Evolutionary conservation across 2,329 filamentous ascomycete genomes (phyloP).

Genomic region (Cordyceps cateniannulata): DNA sequence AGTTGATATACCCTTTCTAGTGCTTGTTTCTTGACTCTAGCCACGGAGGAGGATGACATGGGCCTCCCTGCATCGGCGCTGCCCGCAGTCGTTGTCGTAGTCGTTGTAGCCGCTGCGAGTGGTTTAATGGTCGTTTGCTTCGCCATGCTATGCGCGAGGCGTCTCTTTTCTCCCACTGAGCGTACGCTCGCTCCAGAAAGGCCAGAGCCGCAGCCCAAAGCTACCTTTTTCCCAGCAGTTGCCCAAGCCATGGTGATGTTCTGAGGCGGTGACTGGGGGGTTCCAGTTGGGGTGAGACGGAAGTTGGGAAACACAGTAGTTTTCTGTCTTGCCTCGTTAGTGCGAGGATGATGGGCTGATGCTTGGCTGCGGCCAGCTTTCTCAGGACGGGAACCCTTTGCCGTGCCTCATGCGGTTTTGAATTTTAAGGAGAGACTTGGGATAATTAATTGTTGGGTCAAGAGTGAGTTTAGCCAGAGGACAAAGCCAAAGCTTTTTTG

Average conservation of each 20-base stretch:
- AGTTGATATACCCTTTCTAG: conserved; percentile 25
- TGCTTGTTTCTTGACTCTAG: conserved; percentile 25
- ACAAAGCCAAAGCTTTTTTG: background rate
- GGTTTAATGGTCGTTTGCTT: conserved; percentile 1
- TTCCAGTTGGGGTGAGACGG: background rate
- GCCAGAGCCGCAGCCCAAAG: conserved; percentile 21
- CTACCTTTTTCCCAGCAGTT: conserved; percentile 34
- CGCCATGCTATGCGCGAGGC: conserved; percentile 2
- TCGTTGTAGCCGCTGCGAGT: conserved; percentile 10
- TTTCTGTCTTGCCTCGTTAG: background rate
- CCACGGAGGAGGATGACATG: conserved; percentile 25
- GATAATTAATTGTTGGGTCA: background rate
- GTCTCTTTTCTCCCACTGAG: conserved; percentile 8
- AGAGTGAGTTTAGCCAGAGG: background rate
- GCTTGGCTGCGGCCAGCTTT: conserved; percentile 11
- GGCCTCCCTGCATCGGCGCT: conserved; percentile 14
- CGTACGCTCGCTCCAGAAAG: conserved; percentile 3
- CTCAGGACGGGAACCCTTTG: background rate
- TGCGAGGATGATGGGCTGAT: background rate
- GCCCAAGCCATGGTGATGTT: conserved; percentile 33
- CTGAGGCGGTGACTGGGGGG: conserved; percentile 13
- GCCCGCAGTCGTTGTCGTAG: background rate
- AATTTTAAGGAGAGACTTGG: background rate
- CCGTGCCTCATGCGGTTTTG: background rate
- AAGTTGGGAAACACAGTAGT: background rate